These are phyloP conservation scores for Pyrus bretschneideri DNA, from an alignment of 306 rosid species.

Conservation along the genomic window DNA sequence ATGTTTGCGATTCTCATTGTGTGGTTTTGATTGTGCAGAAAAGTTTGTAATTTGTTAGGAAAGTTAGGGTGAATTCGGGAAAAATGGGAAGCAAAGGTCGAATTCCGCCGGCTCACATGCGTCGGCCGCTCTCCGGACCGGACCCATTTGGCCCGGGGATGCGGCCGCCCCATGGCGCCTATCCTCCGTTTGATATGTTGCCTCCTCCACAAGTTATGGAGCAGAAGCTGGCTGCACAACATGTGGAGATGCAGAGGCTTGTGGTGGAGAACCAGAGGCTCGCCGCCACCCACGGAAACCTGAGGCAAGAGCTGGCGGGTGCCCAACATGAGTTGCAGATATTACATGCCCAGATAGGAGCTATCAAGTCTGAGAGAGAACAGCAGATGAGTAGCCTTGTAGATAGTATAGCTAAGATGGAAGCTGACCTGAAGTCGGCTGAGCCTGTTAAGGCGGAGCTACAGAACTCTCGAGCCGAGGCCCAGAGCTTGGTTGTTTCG, in stretches of 20 bases:
- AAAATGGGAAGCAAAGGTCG: constrained; percentile 88
- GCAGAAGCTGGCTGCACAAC: constrained; percentile 87
- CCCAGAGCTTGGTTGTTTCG: constrained; percentile 48
- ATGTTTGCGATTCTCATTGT: background rate
- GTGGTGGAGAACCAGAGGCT: constrained; percentile 79
- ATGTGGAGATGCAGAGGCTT: constrained; percentile 79
- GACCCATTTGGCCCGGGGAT: constrained; percentile 39
- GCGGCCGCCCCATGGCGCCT: constrained; percentile 41
- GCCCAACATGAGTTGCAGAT: constrained; percentile 89
- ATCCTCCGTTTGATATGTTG: constrained; percentile 55
- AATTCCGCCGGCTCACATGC: constrained; percentile 56
- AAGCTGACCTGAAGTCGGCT: constrained; percentile 44
- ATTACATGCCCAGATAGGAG: constrained; percentile 60
- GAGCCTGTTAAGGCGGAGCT: constrained; percentile 68
- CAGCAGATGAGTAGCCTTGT: constrained; percentile 50
- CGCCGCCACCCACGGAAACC: constrained; percentile 64
- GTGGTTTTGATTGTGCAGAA: background rate
- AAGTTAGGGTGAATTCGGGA: constrained; percentile 5
- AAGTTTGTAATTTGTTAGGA: background rate
- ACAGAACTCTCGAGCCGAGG: constrained; percentile 69
- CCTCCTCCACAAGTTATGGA: constrained; percentile 85
- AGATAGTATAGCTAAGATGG: constrained; percentile 77
- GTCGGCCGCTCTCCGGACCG: constrained; percentile 60
- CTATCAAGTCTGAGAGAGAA: constrained; percentile 69
- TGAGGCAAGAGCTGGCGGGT: constrained; percentile 81